Conservation (phyloP, 1,139 yeast genomes). For the Kazachstania sp. region DNA sequence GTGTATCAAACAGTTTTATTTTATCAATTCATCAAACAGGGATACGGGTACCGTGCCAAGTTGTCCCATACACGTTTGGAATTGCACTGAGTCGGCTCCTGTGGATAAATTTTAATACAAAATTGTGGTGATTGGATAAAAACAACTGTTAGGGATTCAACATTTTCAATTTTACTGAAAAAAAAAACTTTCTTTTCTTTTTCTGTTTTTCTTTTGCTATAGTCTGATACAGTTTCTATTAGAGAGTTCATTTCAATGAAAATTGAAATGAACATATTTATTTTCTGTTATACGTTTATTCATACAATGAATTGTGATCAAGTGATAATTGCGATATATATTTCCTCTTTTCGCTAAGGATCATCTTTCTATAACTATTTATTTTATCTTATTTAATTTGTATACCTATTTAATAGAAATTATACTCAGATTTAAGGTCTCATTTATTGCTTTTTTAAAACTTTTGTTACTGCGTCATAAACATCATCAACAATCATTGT, state of each 20-base stretch:
- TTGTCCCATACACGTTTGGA: no score
- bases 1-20: background rate
- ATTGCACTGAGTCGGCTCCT: no score
- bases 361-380: no score
- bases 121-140: no score
- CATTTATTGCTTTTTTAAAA: conserved; percentile 16
- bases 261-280: background rate
- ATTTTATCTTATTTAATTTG: background rate
- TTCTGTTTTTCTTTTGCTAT: no score
- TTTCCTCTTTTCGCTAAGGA: no score
- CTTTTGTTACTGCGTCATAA: conserved; percentile 31
- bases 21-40: background rate
- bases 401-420: background rate
- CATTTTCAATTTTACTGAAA: no score
- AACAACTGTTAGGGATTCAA: no score
- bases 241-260: background rate
- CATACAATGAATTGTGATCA: background rate
- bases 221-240: background rate
- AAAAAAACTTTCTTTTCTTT: no score
- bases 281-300: background rate
- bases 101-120: no score
- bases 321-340: no score
- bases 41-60: no score
- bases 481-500: conserved; percentile 35
- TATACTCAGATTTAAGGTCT: background rate